Percentiles rank a stretch among this genome's conserved stretches.
These are phyloP conservation scores for Parafenestella ontariensis DNA, from an alignment of 2,329 filamentous ascomycete species.

Conservation along the genomic window DNA sequence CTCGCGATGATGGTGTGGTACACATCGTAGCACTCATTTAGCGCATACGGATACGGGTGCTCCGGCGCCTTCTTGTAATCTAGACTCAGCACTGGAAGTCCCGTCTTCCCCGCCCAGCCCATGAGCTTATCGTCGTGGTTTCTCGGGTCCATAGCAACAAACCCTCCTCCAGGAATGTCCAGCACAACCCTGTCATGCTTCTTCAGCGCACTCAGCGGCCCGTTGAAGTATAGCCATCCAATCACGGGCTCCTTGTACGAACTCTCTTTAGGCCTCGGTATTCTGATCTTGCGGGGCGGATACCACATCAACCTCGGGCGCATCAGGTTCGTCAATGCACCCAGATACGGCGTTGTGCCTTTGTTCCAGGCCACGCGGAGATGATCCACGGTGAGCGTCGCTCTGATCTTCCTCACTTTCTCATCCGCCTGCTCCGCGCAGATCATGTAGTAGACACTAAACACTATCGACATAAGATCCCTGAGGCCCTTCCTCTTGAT, in stretches of 20 bases:
- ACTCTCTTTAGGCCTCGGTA: slow-evolving; percentile 79
- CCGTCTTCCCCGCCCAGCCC: slow-evolving; percentile 88
- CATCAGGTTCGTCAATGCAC: slow-evolving; percentile 73
- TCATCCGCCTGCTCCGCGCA: slow-evolving; percentile 95
- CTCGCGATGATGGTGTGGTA: slow-evolving; percentile 77
- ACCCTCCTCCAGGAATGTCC: slow-evolving; percentile 92
- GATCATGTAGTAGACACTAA: slow-evolving; percentile 88
- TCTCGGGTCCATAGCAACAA: slow-evolving; percentile 95
- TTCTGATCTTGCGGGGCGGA: slow-evolving; percentile 81
- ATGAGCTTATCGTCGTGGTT: slow-evolving; percentile 94
- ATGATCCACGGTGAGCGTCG: slow-evolving; percentile 87
- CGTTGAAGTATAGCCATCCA: slow-evolving; percentile 95
- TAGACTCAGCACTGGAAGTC: slow-evolving; percentile 86
- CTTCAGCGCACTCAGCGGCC: slow-evolving; percentile 77
- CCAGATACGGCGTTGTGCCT: slow-evolving; percentile 83
- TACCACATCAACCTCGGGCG: slow-evolving; percentile 82
- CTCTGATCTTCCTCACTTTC: slow-evolving; percentile 90
- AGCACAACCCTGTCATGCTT: slow-evolving; percentile 80
- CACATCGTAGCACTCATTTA: slow-evolving; percentile 88
- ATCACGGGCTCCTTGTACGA: slow-evolving; percentile 83
- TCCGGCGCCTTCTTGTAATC: slow-evolving; percentile 91
- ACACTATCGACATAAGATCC: slow-evolving; percentile 82
- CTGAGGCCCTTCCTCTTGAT: slow-evolving; percentile 81
- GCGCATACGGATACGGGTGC: slow-evolving; percentile 81
- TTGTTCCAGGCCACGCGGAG: slow-evolving; percentile 96